These are phyloP conservation scores for Cryptococcus sp. DNA, from an alignment of 1,284 basidiomycete species.

Conservation along the genomic window DNA sequence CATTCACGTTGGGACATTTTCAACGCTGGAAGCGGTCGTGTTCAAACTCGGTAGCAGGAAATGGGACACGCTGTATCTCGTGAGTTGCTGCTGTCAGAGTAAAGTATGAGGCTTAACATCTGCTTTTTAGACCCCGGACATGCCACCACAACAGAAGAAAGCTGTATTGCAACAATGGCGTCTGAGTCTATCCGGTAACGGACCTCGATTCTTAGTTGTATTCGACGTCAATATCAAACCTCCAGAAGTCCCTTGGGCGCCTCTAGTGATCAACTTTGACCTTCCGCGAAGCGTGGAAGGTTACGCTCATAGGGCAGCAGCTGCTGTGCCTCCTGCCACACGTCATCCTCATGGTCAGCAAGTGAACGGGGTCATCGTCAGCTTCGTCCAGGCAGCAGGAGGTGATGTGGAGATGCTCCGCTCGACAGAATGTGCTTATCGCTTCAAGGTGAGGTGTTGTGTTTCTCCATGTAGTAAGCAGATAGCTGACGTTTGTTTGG, in stretches of 20 bases:
- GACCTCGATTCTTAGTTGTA: slow-evolving; percentile 70
- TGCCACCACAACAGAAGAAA: slow-evolving; percentile 64
- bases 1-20: slow-evolving; percentile 85
- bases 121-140: slow-evolving; percentile 59
- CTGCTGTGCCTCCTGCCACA: slow-evolving; percentile 49
- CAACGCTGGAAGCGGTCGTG: slow-evolving; percentile 78
- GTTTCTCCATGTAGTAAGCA: not conserved
- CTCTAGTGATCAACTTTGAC: slow-evolving; percentile 92
- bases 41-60: slow-evolving; percentile 77
- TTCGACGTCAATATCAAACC: slow-evolving; percentile 89
- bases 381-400: slow-evolving; percentile 93
- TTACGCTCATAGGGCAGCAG: slow-evolving; percentile 69
- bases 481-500: not conserved
- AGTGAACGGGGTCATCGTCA: slow-evolving; percentile 68
- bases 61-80: slow-evolving; percentile 78
- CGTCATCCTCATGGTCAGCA: slow-evolving; percentile 61
- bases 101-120: too few relatives aligned
- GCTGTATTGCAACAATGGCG: slow-evolving; percentile 62
- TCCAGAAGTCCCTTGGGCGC: slow-evolving; percentile 83
- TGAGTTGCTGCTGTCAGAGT: too few relatives aligned
- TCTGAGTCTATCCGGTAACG: slow-evolving; percentile 35
- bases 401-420: slow-evolving; percentile 97
- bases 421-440: slow-evolving; percentile 96
- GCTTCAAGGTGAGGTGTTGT: slow-evolving; percentile 61
- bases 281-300: slow-evolving; percentile 93